Evolutionary conservation across 148 eudicot species (phyloP), one percentile per base, ranked within the genome.

Genomic region (Rhododendron ovatum): DNA sequence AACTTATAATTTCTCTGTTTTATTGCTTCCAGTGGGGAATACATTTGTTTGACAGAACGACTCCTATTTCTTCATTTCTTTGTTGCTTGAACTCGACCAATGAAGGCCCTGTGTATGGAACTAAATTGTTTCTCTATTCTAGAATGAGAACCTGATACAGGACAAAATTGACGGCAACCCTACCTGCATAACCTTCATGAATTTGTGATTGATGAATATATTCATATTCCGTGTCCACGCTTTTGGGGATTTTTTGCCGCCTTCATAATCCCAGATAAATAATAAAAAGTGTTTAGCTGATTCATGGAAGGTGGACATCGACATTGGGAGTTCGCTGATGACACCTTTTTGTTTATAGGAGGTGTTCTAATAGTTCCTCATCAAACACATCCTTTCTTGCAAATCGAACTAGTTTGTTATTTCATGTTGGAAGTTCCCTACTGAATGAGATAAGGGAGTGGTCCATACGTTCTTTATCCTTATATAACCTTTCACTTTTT

Each of bases 341-440:
- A 76, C 91, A 75, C 91, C 90, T 86, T 57, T 82, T 48, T 39
- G 84, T 41, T 87, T 67, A 22, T 82, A 39, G 45, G 80, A 82
- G 90, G 92, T 91, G 93, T 89, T 88, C 26, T 85, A 88, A 47
- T 90, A 86, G 91, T 91, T 88, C 84, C 89, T 89, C 82, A 45
- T 88, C 86, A 69, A 84, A 90, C 89, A 88, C 20, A 74, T 33
- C 45, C 45, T 73, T 83, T 71, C 20, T 45, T 69, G 78, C 79
- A 83, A 71, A 43, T 83, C 41, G 0, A 43, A 14, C 61, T 48
- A 63, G 51, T 83, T 83, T n/a, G n/a, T 39, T 13, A 3, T 67
- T 83, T 55, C 26, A n/a, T 47, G 17, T 18, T n/a, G 65, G 65
- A 59, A 59, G 65, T 22, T 59, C 9, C 65, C n/a, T 59, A 6